Base-by-base conservation (phyloP, 768 basidiomycete genomes). In the Serendipita vermifera region DNA sequence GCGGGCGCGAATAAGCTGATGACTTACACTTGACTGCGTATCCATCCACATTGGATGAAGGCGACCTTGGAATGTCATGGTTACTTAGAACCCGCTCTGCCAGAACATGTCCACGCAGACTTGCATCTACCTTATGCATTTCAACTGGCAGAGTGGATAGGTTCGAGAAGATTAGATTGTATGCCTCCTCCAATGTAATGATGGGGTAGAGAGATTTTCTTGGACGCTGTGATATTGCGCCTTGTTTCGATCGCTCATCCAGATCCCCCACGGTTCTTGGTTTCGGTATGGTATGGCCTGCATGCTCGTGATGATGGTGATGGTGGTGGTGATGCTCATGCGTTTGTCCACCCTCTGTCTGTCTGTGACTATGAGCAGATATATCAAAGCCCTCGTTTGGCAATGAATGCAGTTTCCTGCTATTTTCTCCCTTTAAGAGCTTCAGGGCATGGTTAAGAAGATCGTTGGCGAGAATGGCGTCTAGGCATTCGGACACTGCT, bases 41-140 rank as follows among this genome's bases (percentile, higher is more conserved):
- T 0, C 90, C 90, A 65, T 93, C 90, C 9, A 90, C 88, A 61
- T 80, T 92, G 3, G 90, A 90, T 1, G 86, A 87, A 15, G 72
- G 66, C 1, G 75, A 75, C 3, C 66, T 64, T 2, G 90, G 90
- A 0, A 86, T 75, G 62, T 86, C 71, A 31, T 76, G 72, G 1
- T 78, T 70, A 3, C 87, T 81, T 58, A 73, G 69, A 3, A 92
- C 79, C 57, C 87, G 80, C 65, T 88, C 81, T 0, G 87, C 86
- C 1, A 92, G 74, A 22, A 90, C 74, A 59, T 81, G 73, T 0
- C 85, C 88, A 24, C 73, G 68, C n/a, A 94, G 70, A 0, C 65
- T 61, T 3, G 74, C 63, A 7, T 75, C 73, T 2, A 91, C 84
- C 84, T 69, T 69, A 26, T 71, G 67, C 3, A 66, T 72, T 7